Conservation (phyloP, 768 basidiomycete species). For the Serpula lacrymans region DNA sequence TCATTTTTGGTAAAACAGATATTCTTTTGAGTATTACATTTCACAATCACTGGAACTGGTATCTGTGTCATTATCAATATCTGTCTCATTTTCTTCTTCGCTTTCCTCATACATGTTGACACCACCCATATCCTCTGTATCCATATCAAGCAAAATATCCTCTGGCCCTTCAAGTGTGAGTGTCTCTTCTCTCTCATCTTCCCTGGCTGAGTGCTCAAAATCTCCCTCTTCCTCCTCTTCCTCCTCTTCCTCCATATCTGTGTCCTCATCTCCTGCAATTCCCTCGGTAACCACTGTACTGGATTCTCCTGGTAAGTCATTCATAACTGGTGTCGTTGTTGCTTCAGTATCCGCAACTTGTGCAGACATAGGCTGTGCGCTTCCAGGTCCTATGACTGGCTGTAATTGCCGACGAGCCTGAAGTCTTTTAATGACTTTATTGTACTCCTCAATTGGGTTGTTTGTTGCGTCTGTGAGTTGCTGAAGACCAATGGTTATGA, state of each 20-base stretch:
- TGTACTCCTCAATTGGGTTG: conserved; percentile 25
- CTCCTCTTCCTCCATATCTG: not conserved
- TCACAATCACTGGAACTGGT: too few relatives aligned
- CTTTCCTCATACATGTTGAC: too few relatives aligned
- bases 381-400: conserved; percentile 4
- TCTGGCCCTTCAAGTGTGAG: conserved; percentile 1
- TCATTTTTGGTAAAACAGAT: too few relatives aligned
- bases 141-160: conserved; percentile 7
- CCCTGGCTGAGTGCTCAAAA: not conserved
- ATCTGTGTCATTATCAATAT: too few relatives aligned
- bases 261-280: not conserved
- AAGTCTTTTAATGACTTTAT: conserved; percentile 14
- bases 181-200: not conserved
- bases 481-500: conserved; percentile 13
- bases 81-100: too few relatives aligned
- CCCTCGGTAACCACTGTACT: not conserved
- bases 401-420: conserved; percentile 10
- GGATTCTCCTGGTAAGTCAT: not conserved
- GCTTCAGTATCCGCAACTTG: not conserved
- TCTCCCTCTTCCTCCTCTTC: not conserved
- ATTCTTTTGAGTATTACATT: too few relatives aligned
- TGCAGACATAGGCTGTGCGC: not conserved
- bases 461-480: conserved; percentile 10
- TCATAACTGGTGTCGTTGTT: not conserved
- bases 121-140: not conserved